A percentile compares a stretch with the other conserved stretches of the same genome.
phyloP scores from a whole-genome alignment of 164 flowering plant species.

The Litsea cubeba region DNA sequence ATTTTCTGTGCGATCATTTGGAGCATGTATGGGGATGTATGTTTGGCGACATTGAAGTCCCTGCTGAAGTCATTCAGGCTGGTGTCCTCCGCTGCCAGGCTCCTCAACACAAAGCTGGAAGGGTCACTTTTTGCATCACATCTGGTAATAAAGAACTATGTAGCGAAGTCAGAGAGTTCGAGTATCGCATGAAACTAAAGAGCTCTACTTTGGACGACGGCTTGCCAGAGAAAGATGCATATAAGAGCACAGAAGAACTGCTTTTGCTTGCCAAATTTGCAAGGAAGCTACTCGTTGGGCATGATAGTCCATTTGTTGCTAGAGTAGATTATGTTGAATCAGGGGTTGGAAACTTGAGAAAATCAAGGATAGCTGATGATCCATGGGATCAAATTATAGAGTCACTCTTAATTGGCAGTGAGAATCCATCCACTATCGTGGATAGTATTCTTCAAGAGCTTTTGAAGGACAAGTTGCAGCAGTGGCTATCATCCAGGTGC shows the following conservation, averaged over 20 bases:
- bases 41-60: constrained; percentile 93
- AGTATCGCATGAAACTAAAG: constrained; percentile 45
- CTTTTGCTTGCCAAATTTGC: constrained; percentile 62
- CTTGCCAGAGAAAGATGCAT: constrained; percentile 24
- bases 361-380: constrained; percentile 41
- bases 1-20: constrained; percentile 78
- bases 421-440: constrained; percentile 39
- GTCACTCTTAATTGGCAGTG: constrained; percentile 54
- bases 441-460: constrained; percentile 75
- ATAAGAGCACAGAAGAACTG: constrained; percentile 58
- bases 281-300: constrained; percentile 56
- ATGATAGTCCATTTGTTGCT: constrained; percentile 19
- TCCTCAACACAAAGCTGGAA: constrained; percentile 66
- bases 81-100: constrained; percentile 84
- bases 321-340: constrained; percentile 29
- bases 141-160: constrained; percentile 74
- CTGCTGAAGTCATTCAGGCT: constrained; percentile 64
- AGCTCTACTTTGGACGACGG: constrained; percentile 13
- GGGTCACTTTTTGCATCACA: constrained; percentile 72
- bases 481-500: constrained; percentile 57
- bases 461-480: constrained; percentile 67
- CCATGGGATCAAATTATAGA: constrained; percentile 55
- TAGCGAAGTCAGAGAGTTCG: constrained; percentile 90
- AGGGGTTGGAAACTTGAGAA: constrained; percentile 22
- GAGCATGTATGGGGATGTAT: constrained; percentile 69